Base-by-base conservation (phyloP, 768 basidiomycete genomes). In the Asterophora parasitica region DNA sequence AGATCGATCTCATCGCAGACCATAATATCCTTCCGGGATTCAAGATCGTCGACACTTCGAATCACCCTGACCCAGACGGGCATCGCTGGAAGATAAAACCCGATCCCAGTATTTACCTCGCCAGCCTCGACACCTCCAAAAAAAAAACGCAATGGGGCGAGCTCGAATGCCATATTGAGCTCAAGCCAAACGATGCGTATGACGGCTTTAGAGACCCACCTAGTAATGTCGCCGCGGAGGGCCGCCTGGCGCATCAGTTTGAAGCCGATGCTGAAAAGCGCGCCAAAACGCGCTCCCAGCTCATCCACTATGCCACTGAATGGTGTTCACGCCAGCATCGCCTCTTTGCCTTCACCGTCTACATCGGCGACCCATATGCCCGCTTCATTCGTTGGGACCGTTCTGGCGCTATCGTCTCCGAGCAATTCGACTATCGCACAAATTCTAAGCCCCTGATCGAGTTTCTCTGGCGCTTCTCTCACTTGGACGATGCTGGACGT, bases 321-420 rank as follows among this genome's bases (percentile, higher is more conserved):
- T n/a, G n/a, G n/a, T n/a, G n/a, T n/a, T n/a, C n/a, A n/a, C n/a
- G n/a, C n/a, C n/a, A n/a, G n/a, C n/a, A n/a, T n/a, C n/a, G n/a
- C n/a, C n/a, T n/a, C n/a, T n/a, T n/a, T n/a, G n/a, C n/a, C n/a
- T n/a, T n/a, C n/a, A n/a, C n/a, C n/a, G n/a, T n/a, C n/a, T n/a
- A n/a, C n/a, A n/a, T n/a, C n/a, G n/a, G n/a, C n/a, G n/a, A n/a
- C n/a, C n/a, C n/a, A n/a, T n/a, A n/a, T n/a, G 63, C 53, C 4
- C 64, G 68, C 6, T 50, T 71, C 33, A 57, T 72, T 16, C 61
- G 63, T 3, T 58, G 62, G 54, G 70, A 72, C 43, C 60, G 68
- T 1, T 52, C 65, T 8, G 71, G 68, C 8, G 58, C 53, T 1
- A 54, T 70, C 13, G 65, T 67, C 3, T 58, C 67, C 0, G 45